These are phyloP conservation scores for Geranium incanum DNA, from an alignment of 441 rosid genomes.

Conservation along the genomic window DNA sequence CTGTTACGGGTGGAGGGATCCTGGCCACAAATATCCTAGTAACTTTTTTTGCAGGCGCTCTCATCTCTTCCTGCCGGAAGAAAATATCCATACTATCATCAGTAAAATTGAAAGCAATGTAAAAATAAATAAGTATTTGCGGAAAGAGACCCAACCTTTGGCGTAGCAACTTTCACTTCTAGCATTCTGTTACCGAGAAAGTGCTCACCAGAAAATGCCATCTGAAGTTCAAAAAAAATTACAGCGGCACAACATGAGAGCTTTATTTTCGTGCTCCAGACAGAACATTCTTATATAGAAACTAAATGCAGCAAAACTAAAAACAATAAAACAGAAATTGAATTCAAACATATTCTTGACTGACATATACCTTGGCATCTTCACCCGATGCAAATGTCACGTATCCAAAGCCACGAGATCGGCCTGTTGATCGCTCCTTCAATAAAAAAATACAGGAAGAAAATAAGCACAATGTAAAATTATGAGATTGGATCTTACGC, in stretches of 20 bases:
- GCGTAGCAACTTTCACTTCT: constrained; percentile 90
- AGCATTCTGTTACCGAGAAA: constrained; percentile 72
- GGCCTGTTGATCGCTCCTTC: constrained; percentile 81
- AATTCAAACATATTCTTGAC: neutral
- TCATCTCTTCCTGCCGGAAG: constrained; percentile 80
- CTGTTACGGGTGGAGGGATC: constrained; percentile 73
- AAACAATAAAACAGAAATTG: neutral
- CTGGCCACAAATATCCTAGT: constrained; percentile 90
- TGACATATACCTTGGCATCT: constrained; percentile 61
- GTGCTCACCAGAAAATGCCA: constrained; percentile 60
- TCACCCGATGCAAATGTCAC: constrained; percentile 72
- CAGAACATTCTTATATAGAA: too few relatives aligned
- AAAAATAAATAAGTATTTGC: too few relatives aligned
- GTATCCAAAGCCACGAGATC: constrained; percentile 97
- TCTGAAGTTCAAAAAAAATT: constrained; percentile 33
- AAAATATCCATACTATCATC: constrained; percentile 11
- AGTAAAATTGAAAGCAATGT: neutral
- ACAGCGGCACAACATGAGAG: constrained; percentile 9
- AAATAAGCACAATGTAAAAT: neutral
- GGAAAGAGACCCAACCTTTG: constrained; percentile 56
- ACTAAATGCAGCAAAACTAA: neutral
- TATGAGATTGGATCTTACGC: neutral
- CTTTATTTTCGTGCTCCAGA: neutral
- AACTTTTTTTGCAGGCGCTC: constrained; percentile 67
- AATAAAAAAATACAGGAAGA: constrained; percentile 17